Conservation (phyloP, 225 moss, liverwort and hornwort species). For the Marchantia polymorpha region DNA sequence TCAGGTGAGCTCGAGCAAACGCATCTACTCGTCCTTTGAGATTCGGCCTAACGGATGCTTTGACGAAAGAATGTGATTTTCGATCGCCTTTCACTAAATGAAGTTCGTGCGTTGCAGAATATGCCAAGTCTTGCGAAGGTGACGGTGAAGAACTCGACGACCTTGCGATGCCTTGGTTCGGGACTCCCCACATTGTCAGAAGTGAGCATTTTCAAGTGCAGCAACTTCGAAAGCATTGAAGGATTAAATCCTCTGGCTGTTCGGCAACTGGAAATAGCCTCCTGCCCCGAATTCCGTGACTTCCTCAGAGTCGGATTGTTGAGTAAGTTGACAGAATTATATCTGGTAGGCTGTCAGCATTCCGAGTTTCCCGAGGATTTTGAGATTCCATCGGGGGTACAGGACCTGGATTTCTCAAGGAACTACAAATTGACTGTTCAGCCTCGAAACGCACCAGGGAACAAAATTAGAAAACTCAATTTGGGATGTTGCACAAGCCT, state of each 20-base stretch:
- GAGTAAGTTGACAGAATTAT: not conserved
- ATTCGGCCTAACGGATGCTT: not conserved
- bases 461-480: not conserved
- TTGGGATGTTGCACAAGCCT: not conserved
- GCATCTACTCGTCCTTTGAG: not conserved
- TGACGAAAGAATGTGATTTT: not conserved
- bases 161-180: not conserved
- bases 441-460: not conserved
- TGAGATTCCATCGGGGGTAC: conserved; percentile 1
- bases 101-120: not conserved
- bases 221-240: not conserved
- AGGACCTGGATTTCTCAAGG: not conserved
- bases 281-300: not conserved
- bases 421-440: not conserved
- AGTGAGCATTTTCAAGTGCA: not conserved
- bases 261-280: not conserved
- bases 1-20: not conserved
- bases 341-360: not conserved
- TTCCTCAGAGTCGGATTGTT: not conserved
- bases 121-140: conserved; percentile 4
- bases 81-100: not conserved
- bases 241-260: not conserved
- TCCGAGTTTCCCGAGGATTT: not conserved
- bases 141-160: conserved; percentile 1
- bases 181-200: not conserved